Evolutionary conservation across 2,329 filamentous ascomycete genomes (phyloP), one percentile per base, ranked within the genome.

Genomic region (Penicillium sp.): DNA sequence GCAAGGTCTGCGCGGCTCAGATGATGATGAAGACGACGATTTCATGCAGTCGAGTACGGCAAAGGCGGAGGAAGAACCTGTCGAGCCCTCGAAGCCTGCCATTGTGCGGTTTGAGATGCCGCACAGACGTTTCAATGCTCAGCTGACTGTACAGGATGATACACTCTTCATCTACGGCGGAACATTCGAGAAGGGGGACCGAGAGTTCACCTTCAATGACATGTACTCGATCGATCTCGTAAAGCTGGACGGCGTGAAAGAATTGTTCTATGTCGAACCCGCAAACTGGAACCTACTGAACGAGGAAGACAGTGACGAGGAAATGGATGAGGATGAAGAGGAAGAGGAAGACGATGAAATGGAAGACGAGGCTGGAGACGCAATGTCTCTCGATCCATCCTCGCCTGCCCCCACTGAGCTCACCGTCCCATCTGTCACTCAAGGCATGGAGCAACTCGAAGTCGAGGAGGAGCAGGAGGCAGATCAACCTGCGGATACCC

Each of bases 161-260:
- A 83, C 88, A 7, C 77, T 97, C 1, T 98, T 91, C 70, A 88
- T 97, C 46, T 97, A 94, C 62, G 90, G 93, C 28, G 93, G 93
- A 13, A 98, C 91, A 0, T 96, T 86, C 61, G 93, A 98, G 65
- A 93, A 95, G 65, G 91, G 88, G 13, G 93, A 98, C 61, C 81
- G 88, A 24, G 93, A 98, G 68, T 95, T 87, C 62, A 97, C 90
- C 0, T 95, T 97, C 68, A 90, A 96, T 59, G 93, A 98, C 61
- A 76, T 98, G 69, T 94, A 94, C 70, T 85, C 89, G 2, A 83
- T 97, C 50, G 90, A 98, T 62, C 76, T 98, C n/a, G 90, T 86
- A 50, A 96, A 95, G 69, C 77, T 98, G 51, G 90, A 97, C 58
- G 93, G 93, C 3, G 91, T 93, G 55, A 91, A 90, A 66, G 86